These are phyloP conservation scores for Glaciozyma antarctica DNA, from an alignment of 768 basidiomycete genomes.

Conservation along the genomic window DNA sequence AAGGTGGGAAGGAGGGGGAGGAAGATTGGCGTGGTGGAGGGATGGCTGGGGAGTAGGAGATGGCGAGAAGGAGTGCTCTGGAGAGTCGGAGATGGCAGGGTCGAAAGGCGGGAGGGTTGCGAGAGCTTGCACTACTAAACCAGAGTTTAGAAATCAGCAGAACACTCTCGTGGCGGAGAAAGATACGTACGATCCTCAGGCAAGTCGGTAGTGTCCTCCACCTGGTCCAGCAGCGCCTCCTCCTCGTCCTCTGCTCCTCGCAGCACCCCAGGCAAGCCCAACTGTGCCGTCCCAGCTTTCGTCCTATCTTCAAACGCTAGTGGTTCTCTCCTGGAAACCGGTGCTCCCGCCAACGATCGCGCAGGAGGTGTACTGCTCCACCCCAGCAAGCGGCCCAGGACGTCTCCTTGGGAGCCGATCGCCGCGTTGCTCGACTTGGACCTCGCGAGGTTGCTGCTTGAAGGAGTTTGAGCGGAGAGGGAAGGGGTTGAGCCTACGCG, in stretches of 20 bases:
- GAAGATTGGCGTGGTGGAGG: too few relatives aligned
- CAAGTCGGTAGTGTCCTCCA: slow-evolving; percentile 5
- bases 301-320: too few relatives aligned
- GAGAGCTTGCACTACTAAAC: too few relatives aligned
- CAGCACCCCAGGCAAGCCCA: background rate
- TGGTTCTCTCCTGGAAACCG: too few relatives aligned
- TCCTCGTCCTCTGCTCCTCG: background rate
- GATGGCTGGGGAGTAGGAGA: background rate
- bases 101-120: background rate
- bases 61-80: background rate
- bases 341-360: background rate
- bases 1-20: background rate
- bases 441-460: background rate
- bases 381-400: slow-evolving; percentile 26
- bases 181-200: slow-evolving; percentile 19
- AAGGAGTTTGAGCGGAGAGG: background rate
- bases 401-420: slow-evolving; percentile 19
- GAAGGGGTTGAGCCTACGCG: slow-evolving; percentile 1
- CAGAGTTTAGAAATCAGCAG: background rate
- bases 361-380: slow-evolving; percentile 5
- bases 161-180: background rate
- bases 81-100: background rate
- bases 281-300: background rate
- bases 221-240: background rate
- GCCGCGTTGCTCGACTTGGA: background rate